Evolutionary conservation across 441 rosid genomes (phyloP), one percentile per base, ranked within the genome.

Genomic region (Breynia disticha): DNA sequence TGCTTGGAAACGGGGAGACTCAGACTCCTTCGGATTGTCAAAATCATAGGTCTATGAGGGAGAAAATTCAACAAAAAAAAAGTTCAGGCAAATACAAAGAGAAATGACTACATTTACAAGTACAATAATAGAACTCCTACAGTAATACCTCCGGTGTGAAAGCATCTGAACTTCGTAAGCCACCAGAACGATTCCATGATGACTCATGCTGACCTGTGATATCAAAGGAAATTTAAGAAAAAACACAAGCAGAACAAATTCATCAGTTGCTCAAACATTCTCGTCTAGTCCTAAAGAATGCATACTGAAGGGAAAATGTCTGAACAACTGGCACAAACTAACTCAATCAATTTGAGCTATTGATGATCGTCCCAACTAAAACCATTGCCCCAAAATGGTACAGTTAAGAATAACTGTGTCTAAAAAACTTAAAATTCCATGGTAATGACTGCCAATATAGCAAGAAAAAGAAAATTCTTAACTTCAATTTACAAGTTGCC

Each of bases 1-100:
- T 46, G 98, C 98, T 84, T 91, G 95, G 69, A 88, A 86, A 57
- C 97, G 97, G 16, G 98, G 98, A 49, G 98, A 91, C 64, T 91
- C 98, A 19, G 98, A 91, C 72, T 91, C 97, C 81, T 88, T 76
- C 19, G 90, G 84, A 69, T 79, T 82, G 66, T 80, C 90, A 80
- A 74, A 80, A 66, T 83, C 86, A 76, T 66, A 72, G 72, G 66
- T 64, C 83, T 81, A 63, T 35, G 64, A 71, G 60, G 62, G 54
- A 16, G 62, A 55, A 67, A 56, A 67, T 47, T 59, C 57, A 46
- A 57, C 51, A 64, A 55, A 49, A 55, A 39, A 39, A 39, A 4
- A 39, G 43, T 9, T 24, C 32, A 39, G 43, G 43, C 43, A 39
- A 13, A 1, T 2, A 39, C 43, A 9, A 32, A 46, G 48, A 19